These are phyloP conservation scores for Plectosphaerella cucumerina DNA, from an alignment of 2,329 filamentous ascomycete species.

Conservation along the genomic window DNA sequence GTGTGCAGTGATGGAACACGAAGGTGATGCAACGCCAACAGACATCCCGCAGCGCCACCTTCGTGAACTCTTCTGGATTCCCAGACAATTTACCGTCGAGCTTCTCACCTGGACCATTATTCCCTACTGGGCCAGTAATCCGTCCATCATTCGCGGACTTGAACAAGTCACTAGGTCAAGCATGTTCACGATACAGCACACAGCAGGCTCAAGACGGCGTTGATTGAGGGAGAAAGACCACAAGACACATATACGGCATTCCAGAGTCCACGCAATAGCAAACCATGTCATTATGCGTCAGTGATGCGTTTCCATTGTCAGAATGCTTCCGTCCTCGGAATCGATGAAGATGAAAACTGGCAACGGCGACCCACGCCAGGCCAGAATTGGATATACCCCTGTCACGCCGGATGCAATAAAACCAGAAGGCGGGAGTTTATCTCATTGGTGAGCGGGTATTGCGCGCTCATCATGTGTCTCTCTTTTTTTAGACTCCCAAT, in stretches of 20 bases:
- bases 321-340: conserved; percentile 23
- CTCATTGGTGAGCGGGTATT: conserved; percentile 4
- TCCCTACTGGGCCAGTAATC: too few relatives aligned
- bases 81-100: too few relatives aligned
- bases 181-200: too few relatives aligned
- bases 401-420: conserved; percentile 37
- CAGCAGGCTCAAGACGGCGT: too few relatives aligned
- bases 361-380: conserved; percentile 3
- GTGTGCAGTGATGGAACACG: too few relatives aligned
- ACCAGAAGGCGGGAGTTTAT: conserved; percentile 29
- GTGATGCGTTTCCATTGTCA: conserved; percentile 25
- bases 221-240: background rate
- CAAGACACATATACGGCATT: background rate
- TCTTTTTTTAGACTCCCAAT: conserved; percentile 22
- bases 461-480: conserved; percentile 1
- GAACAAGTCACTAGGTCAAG: too few relatives aligned
- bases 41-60: too few relatives aligned
- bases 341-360: background rate
- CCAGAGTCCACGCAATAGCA: background rate
- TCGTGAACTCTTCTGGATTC: too few relatives aligned
- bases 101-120: too few relatives aligned
- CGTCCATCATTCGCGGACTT: too few relatives aligned
- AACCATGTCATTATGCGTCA: conserved; percentile 7
- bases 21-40: too few relatives aligned
- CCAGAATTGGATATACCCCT: conserved; percentile 16